Conservation (phyloP, 345 rosid genomes). For the Syzygium grande region DNA sequence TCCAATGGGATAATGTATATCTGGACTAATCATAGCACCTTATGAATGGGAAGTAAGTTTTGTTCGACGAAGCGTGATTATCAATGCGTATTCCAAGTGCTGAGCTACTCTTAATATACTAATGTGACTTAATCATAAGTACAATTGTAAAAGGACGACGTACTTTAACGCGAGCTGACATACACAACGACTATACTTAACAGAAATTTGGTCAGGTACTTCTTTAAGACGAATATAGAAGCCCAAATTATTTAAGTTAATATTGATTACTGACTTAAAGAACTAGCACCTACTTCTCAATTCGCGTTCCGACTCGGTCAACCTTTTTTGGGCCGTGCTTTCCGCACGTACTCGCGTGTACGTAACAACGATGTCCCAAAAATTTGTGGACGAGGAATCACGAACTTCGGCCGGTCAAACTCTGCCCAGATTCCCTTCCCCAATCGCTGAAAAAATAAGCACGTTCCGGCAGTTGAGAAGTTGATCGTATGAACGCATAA, state of each 20-base stretch:
- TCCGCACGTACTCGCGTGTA: neutral
- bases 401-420: neutral
- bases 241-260: neutral
- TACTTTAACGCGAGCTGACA: neutral
- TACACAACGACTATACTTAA: neutral
- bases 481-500: neutral
- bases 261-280: neutral
- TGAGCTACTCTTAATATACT: neutral
- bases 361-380: neutral
- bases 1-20: neutral
- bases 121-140: neutral
- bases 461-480: neutral
- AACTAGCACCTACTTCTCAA: neutral
- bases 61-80: neutral
- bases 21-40: neutral
- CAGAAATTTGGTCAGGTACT: neutral
- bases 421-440: neutral
- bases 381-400: neutral
- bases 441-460: neutral
- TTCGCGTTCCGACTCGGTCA: too few species aligned
- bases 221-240: neutral
- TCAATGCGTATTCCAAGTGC: neutral
- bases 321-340: too few species aligned
- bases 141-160: neutral
- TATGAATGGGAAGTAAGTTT: neutral